Evolutionary conservation across 164 flowering plant genomes (phyloP), one percentile per base, ranked within the genome.

Genomic region (Umbellularia californica): DNA sequence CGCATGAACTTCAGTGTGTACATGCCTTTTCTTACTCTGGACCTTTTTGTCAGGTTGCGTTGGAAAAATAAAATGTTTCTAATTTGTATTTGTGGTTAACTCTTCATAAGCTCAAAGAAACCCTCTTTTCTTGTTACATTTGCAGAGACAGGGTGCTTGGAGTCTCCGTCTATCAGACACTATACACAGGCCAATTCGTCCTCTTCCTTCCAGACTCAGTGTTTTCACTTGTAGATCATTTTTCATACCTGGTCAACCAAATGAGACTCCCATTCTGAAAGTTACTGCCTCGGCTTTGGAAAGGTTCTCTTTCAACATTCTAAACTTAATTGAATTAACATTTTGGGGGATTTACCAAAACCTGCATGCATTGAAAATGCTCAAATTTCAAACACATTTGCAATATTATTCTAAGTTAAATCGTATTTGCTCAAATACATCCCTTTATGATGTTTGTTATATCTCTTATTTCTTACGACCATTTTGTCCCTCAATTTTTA

Each of bases 211-310:
- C 55, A 87, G 81, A 70, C 68, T 28, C 65, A 84, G 76, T 77
- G 72, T 70, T 28, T 80, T 90, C 51, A 82, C 74, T 69, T 91
- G 96, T 69, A 83, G 79, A 74, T 86, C 90, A 70, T 87, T 81
- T 75, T 70, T 83, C 52, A 35, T 69, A n/a, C 87, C 88, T 60
- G 84, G 84, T 69, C 79, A 73, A 72, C 69, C 78, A 72, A 73
- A 72, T 68, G 81, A 77, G 69, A 72, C 80, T 76, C 82, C 88
- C 25, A 71, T 63, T 72, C n/a, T 86, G 58, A 91, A 89, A 83
- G 76, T 83, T 76, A 82, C 83, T 71, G 77, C 84, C 13, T 47
- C 50, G 33, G 82, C 81, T 71, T 82, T 88, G 76, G 76, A 81
- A 30, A 90, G 90, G 96, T 93, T 25, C 28, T 66, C 13, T 66